Percentiles rank a stretch among this genome's conserved stretches.
phyloP scores from a whole-genome alignment of 345 rosid genomes.

The Rhodamnia argentea region DNA sequence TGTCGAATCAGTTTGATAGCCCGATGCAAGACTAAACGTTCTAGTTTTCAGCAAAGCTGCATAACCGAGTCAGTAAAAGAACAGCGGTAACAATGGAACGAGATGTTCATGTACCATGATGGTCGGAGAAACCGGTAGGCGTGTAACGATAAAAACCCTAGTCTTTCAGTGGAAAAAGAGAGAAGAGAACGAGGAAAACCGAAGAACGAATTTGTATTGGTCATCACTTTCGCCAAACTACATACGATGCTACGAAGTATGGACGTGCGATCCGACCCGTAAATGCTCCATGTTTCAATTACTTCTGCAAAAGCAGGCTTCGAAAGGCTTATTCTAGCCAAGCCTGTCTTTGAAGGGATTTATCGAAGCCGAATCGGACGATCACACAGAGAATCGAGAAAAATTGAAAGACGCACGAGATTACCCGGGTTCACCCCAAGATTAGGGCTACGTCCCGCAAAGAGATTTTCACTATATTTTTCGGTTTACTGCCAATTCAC shows the following conservation, averaged over 20 bases:
- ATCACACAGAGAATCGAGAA: no score
- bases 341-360: no score
- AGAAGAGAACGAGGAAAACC: neutral
- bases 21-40: neutral
- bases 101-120: neutral
- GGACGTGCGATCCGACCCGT: neutral
- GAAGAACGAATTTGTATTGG: neutral
- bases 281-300: neutral
- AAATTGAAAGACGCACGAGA: no score
- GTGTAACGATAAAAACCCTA: neutral
- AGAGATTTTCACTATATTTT: no score
- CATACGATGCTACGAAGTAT: neutral
- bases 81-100: neutral
- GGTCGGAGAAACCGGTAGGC: neutral
- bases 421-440: no score
- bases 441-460: no score
- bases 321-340: neutral
- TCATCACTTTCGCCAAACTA: neutral
- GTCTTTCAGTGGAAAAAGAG: neutral
- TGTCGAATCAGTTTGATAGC: neutral
- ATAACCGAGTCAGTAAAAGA: neutral
- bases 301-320: neutral
- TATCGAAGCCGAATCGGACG: no score
- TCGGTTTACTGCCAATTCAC: no score
- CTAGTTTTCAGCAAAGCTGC: neutral